Percentiles rank a stretch among this genome's conserved stretches.
Evolutionary conservation across 345 rosid genomes (phyloP).

Genomic region (Viola odorata): DNA sequence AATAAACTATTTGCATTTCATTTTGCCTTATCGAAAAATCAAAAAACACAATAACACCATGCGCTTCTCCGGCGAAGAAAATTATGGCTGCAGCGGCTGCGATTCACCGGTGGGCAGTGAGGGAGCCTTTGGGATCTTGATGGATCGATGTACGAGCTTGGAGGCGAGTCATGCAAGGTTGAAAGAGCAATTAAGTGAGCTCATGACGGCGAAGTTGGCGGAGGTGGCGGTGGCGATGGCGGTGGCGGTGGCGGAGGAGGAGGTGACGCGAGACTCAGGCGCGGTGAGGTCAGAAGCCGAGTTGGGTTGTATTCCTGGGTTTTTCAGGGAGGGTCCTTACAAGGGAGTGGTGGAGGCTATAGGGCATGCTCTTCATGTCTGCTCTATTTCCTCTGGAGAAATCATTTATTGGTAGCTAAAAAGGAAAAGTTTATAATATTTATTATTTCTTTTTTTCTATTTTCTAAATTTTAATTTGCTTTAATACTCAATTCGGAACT

Average conservation of each 20-base stretch:
- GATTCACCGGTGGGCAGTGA: constrained; percentile 20
- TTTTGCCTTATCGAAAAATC: constrained; percentile 1
- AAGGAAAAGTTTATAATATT: not conserved
- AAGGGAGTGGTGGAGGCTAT: constrained; percentile 64
- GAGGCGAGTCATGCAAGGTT: constrained; percentile 54
- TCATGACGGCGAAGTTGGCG: constrained; percentile 26
- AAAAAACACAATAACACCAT: constrained; percentile 12
- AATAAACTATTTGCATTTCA: not conserved
- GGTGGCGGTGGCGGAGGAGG: constrained; percentile 5
- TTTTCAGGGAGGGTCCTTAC: constrained; percentile 41
- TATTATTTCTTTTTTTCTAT: not conserved
- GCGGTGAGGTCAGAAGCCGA: constrained; percentile 23
- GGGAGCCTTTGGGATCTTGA: constrained; percentile 32
- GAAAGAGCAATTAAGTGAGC: constrained; percentile 42
- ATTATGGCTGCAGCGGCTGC: constrained; percentile 32
- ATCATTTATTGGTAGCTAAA: constrained; percentile 55
- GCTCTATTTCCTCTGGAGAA: constrained; percentile 44
- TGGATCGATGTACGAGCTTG: constrained; percentile 58
- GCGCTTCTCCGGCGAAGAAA: constrained; percentile 18
- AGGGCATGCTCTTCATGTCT: constrained; percentile 71
- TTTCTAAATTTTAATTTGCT: not conserved
- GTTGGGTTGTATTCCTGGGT: constrained; percentile 36
- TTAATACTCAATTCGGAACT: not conserved
- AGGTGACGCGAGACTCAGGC: constrained; percentile 9
- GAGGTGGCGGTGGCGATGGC: too few relatives aligned